Conservation (phyloP, 495 filamentous ascomycete genomes). For the Penicillium ochrochloron region DNA sequence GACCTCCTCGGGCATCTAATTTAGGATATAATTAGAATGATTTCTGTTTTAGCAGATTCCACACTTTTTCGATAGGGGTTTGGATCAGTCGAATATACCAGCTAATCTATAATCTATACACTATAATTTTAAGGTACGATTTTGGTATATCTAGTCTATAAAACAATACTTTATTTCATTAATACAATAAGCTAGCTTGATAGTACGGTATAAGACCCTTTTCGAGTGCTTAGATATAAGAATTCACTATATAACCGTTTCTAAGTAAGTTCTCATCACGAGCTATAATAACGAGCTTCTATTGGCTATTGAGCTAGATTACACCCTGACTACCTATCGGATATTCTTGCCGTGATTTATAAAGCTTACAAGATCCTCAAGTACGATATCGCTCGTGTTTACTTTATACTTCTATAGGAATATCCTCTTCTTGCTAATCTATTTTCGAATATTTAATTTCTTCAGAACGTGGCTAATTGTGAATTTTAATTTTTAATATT, state of each 20-base stretch:
- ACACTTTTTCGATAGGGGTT: neutral
- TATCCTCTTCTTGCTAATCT: conserved; percentile 3
- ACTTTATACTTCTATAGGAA: neutral
- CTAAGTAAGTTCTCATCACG: neutral
- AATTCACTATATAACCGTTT: neutral
- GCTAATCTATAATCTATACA: neutral
- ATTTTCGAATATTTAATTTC: neutral
- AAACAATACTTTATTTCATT: neutral
- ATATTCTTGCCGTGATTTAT: neutral
- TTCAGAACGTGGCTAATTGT: neutral
- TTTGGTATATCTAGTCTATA: neutral
- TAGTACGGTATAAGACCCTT: neutral
- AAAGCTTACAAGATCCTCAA: conserved; percentile 1
- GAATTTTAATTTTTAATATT: neutral
- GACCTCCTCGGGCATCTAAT: neutral
- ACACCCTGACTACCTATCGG: neutral
- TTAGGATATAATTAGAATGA: neutral
- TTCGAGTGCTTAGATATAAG: conserved; percentile 3
- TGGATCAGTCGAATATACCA: neutral
- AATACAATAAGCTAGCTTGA: neutral
- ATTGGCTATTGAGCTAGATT: conserved; percentile 1
- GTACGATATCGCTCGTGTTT: neutral
- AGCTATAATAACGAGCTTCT: neutral
- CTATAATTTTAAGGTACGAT: neutral
- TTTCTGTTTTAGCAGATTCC: neutral